Conservation (phyloP, 164 flowering plant species). For the Annona cherimola region DNA sequence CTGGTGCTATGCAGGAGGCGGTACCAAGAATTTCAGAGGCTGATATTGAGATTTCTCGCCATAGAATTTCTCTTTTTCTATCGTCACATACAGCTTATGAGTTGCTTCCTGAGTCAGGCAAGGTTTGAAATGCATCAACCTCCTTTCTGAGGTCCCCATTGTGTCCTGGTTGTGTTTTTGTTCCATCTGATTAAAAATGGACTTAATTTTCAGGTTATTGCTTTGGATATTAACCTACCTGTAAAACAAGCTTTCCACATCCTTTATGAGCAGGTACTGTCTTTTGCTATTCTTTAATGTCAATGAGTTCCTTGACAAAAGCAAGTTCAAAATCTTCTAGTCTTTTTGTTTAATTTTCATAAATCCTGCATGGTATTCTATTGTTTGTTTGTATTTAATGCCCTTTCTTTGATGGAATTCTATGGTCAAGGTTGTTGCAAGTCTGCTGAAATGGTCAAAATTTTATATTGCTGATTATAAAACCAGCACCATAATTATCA, state of each 20-base stretch:
- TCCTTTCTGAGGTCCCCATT: background rate
- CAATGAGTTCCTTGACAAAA: background rate
- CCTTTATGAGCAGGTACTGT: constrained; percentile 76
- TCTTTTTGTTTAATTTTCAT: background rate
- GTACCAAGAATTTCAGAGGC: constrained; percentile 50
- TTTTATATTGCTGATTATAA: background rate
- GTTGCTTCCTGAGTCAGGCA: constrained; percentile 83
- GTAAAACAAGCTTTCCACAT: constrained; percentile 96
- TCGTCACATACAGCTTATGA: constrained; percentile 74
- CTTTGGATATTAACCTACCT: constrained; percentile 75
- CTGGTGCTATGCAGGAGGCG: constrained; percentile 39
- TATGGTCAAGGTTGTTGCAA: background rate
- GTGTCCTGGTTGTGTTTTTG: background rate
- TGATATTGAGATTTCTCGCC: constrained; percentile 70
- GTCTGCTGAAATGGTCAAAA: background rate
- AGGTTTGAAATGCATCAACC: constrained; percentile 59
- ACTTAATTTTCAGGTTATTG: constrained; percentile 53
- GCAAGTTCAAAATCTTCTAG: background rate
- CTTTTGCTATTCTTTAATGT: background rate
- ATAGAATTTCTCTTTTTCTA: constrained; percentile 58
- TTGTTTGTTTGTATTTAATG: background rate
- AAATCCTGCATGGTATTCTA: background rate
- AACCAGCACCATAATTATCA: too few species aligned
- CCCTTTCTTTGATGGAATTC: background rate
- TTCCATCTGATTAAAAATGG: constrained; percentile 5